Base-by-base conservation (phyloP, 805 yeast genomes). In the Yamadazyma akitaensis region DNA sequence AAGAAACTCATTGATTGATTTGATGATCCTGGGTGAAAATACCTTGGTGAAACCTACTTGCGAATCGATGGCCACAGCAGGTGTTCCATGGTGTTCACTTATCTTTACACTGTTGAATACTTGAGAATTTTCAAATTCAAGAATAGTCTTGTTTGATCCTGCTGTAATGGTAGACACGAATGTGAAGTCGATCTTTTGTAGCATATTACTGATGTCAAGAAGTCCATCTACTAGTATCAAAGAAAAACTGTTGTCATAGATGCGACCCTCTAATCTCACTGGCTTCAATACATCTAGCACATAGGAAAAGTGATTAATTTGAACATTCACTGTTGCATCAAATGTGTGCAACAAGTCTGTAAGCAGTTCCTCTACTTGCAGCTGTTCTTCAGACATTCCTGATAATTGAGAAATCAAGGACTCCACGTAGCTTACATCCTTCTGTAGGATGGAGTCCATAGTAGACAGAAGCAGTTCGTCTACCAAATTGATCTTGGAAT, bases 31-130 rank as follows among this genome's bases (percentile, higher is more conserved):
- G 3, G 69, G 68, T 3, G 56, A 39, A 24, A 55, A 57, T 9
- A 65, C 42, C 42, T 68, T 67, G 17, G 70, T 53, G 45, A 59
- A 67, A 2, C 70, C 72, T n/a, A 64, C 43, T 11, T 54, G 53
- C 6, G 57, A 42, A 4, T 54, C 51, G 0, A 57, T 43, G 2
- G 49, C 38, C 2, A 63, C 42, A 19, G 60, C 39, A 7, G 51
- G 53, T 2, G n/a, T n/a, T 3, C 40, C 44, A 2, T 33, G 30
- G 9, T 34, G 40, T 19, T 37, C 37, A 18, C 40, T n/a, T 6
- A 46, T 42, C 28, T 51, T 53, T 11, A 64, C 21, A 5, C 43
- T 47, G 6, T 60, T 47, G 8, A 46, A 45, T 39, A 63, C 44
- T 12, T 63, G 61, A 2, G 70, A 63, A 39, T 58, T 59, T 43